Conservation (phyloP, 83 land plant species). For the Diphasiastrum complanatum region DNA sequence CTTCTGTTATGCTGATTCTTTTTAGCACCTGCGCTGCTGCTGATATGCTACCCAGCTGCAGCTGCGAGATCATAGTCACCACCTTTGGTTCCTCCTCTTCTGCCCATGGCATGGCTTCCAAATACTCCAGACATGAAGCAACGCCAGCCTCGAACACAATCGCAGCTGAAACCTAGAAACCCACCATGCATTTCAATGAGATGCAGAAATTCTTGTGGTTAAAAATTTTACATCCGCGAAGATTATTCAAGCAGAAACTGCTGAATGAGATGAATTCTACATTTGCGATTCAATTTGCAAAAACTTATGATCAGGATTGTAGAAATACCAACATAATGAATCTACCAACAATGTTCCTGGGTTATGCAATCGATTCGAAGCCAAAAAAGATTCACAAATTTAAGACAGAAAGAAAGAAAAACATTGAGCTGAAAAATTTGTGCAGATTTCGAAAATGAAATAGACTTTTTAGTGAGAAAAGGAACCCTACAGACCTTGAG, state of each 20-base stretch:
- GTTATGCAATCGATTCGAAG: too few species aligned
- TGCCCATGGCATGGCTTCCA: constrained; percentile 20
- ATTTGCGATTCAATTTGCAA: background rate
- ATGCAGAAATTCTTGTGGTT: background rate
- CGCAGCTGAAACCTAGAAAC: constrained; percentile 5
- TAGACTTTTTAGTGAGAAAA: background rate
- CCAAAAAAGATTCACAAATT: too few species aligned
- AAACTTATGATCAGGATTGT: background rate
- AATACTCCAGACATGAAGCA: constrained; percentile 6
- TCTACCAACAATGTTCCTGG: too few species aligned
- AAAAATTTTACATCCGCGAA: background rate
- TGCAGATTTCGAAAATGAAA: background rate
- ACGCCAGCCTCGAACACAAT: constrained; percentile 13
- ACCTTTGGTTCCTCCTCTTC: constrained; percentile 15
- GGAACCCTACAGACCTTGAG: constrained; percentile 40
- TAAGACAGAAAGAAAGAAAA: background rate
- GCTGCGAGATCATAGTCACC: background rate
- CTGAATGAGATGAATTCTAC: background rate
- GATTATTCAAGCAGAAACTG: too few species aligned
- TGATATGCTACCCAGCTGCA: constrained; percentile 15
- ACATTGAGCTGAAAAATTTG: background rate
- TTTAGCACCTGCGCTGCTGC: constrained; percentile 7
- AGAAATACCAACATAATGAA: too few species aligned
- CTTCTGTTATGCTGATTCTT: constrained; percentile 9
- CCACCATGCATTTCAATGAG: background rate